phyloP scores from a whole-genome alignment of 1,284 basidiomycete genomes.

The Ustanciosporium gigantosporum region DNA sequence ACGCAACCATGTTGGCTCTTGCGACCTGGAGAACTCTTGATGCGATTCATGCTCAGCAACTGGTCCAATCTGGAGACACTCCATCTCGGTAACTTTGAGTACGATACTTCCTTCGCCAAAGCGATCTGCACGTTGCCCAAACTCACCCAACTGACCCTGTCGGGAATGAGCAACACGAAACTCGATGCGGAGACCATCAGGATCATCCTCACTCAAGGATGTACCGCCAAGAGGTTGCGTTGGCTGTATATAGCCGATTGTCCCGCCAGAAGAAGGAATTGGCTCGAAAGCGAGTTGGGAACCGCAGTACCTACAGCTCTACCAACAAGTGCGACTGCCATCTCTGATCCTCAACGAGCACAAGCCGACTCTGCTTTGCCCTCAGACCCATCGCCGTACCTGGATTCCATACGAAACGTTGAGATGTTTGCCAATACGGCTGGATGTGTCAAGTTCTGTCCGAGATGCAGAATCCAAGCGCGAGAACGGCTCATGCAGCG shows the following conservation, averaged over 20 bases:
- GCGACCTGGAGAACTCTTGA: constrained; percentile 4
- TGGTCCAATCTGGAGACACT: constrained; percentile 52
- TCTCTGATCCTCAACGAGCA: too few relatives aligned
- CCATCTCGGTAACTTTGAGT: constrained; percentile 5
- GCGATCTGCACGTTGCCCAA: neutral
- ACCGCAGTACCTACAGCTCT: neutral
- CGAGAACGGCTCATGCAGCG: constrained; percentile 1
- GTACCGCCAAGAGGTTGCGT: neutral
- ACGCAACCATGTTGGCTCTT: constrained; percentile 4
- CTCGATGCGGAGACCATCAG: constrained; percentile 1
- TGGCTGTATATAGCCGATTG: constrained; percentile 4
- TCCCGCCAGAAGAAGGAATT: constrained; percentile 61
- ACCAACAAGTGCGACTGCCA: too few relatives aligned
- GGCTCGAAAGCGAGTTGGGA: constrained; percentile 4
- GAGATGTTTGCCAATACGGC: neutral
- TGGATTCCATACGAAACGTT: too few relatives aligned
- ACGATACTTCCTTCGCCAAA: constrained; percentile 2
- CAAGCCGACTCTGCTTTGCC: too few relatives aligned
- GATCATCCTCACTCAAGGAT: constrained; percentile 1
- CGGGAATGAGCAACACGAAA: constrained; percentile 3
- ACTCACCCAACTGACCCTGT: constrained; percentile 1
- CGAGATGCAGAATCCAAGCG: neutral
- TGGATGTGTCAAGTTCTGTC: constrained; percentile 4
- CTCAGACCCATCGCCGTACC: too few relatives aligned
- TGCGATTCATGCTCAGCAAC: constrained; percentile 3